phyloP scores from a whole-genome alignment of 2,329 filamentous ascomycete species.

The Catunica adiposa region DNA sequence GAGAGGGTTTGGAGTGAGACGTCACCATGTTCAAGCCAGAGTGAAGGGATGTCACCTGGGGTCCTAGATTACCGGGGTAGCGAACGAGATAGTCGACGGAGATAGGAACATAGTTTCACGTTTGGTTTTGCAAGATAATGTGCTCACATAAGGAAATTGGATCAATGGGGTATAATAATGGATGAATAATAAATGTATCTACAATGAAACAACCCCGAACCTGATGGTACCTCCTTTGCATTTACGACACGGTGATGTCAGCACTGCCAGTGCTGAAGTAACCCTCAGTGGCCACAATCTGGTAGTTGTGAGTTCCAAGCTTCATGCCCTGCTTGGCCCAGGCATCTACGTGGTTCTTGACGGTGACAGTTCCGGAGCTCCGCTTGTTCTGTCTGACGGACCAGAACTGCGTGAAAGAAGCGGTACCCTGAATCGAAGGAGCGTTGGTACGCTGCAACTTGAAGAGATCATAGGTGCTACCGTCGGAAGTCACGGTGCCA shows the following conservation, averaged over 20 bases:
- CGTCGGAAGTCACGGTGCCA: constrained; percentile 24
- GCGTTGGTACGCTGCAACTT: constrained; percentile 24
- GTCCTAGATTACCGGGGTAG: background rate
- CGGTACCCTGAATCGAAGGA: constrained; percentile 32
- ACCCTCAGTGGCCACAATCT: constrained; percentile 38
- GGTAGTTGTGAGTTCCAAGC: constrained; percentile 34
- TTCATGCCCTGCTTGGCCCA: constrained; percentile 33
- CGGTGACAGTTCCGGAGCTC: constrained; percentile 32
- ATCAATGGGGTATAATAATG: too few species aligned
- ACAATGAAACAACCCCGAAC: too few species aligned
- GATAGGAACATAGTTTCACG: background rate
- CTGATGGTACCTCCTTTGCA: too few species aligned
- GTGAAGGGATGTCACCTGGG: background rate
- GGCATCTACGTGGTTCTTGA: constrained; percentile 34
- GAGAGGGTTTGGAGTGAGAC: background rate
- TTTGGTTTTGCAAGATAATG: background rate
- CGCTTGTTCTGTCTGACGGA: constrained; percentile 34
- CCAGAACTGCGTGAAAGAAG: constrained; percentile 37
- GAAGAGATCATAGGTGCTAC: constrained; percentile 24
- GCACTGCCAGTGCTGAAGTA: constrained; percentile 33
- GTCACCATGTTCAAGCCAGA: background rate
- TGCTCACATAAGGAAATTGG: background rate
- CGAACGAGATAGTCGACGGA: background rate
- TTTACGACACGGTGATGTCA: constrained; percentile 27
- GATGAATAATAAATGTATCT: too few species aligned